These are phyloP conservation scores for Trypanosoma caninum DNA, from an alignment of 208 protist genomes.

Conservation along the genomic window DNA sequence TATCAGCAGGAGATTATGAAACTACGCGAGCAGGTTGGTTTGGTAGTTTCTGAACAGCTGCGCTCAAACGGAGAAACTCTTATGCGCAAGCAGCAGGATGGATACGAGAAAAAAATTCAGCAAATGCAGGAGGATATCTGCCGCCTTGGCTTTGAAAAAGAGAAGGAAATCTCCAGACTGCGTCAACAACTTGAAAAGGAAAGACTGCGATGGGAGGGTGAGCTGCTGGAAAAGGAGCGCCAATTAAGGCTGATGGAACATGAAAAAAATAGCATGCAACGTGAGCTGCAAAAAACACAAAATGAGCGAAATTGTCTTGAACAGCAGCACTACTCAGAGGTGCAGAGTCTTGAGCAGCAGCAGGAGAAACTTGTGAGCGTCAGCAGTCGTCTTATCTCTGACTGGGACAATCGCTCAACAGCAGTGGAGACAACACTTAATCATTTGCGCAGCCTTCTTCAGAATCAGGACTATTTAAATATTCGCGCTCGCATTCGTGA, in stretches of 20 bases:
- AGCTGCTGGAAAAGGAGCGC: slow-evolving; percentile 57
- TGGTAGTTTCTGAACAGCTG: slow-evolving; percentile 29
- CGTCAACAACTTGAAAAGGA: slow-evolving; percentile 34
- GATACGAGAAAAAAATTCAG: slow-evolving; percentile 38
- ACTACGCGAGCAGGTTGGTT: slow-evolving; percentile 38
- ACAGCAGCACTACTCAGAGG: slow-evolving; percentile 57
- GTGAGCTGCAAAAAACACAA: slow-evolving; percentile 28
- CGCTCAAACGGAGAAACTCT: slow-evolving; percentile 37
- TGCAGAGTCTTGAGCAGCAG: slow-evolving; percentile 48
- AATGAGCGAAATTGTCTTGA: slow-evolving; percentile 45
- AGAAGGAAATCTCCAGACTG: slow-evolving; percentile 39
- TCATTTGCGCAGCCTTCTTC: slow-evolving; percentile 52
- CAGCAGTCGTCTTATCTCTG: slow-evolving; percentile 48
- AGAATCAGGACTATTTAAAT: slow-evolving; percentile 72
- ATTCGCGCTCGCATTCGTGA: slow-evolving; percentile 59
- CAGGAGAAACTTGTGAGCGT: slow-evolving; percentile 55
- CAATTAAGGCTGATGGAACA: slow-evolving; percentile 44
- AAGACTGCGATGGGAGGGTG: slow-evolving; percentile 15
- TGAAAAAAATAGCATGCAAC: slow-evolving; percentile 37
- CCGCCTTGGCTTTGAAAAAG: slow-evolving; percentile 23
- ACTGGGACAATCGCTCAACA: slow-evolving; percentile 65
- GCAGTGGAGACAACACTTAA: slow-evolving; percentile 48
- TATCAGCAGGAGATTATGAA: slow-evolving; percentile 46
- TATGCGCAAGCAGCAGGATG: slow-evolving; percentile 43
- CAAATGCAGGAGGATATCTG: slow-evolving; percentile 46